Base-by-base conservation (phyloP, 371 early-diverging fungal genomes). In the Blastocladiella emersonii region DNA sequence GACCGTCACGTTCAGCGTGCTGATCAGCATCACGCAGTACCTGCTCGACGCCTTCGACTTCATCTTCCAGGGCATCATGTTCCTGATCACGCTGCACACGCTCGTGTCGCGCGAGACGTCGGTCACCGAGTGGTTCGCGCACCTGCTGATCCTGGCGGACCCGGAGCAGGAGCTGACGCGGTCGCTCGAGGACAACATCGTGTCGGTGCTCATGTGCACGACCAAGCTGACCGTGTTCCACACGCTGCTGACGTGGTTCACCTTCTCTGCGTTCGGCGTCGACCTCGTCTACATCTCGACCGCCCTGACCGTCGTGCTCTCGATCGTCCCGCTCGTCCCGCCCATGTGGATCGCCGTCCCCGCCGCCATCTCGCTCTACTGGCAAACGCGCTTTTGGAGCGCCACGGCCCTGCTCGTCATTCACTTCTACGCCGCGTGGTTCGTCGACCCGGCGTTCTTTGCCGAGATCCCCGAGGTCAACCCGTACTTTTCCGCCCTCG, bases 381-480 rank as follows among this genome's bases (percentile, higher is more conserved):
- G 59, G 59, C 59, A 59, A 13, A 3, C 25, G 27, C 37, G 43
- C 15, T 25, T 59, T 12, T 59, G 59, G 59, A 7, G 37, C 15
- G 59, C 59, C 25, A 15, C 23, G 15, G 25, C 44, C 8, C 32
- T 59, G 30, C 13, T 34, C 35, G 27, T 21, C 17, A 37, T 59
- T 15, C 59, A 59, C 32, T 19, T 59, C 8, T 34, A n/a, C 37
- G 59, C 44, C 17, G n/a, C 37, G 30, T 35, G 34, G 59, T 39
- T 61, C 5, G 60, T 64, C 21, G 64, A 64, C 23, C 48, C 64
- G 25, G 37, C 59, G 10, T 64, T 64, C 27, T 64, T 56, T 25
- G 64, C 64, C 17, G 45, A 39, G 21, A 64, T 64, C 36, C 59
- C 64, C 23, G 64, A 59, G 25, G 56, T 57, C 30, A 64, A 59